These are phyloP conservation scores for Ceratopteris richardii DNA, from an alignment of 75 land plant species.

Conservation along the genomic window DNA sequence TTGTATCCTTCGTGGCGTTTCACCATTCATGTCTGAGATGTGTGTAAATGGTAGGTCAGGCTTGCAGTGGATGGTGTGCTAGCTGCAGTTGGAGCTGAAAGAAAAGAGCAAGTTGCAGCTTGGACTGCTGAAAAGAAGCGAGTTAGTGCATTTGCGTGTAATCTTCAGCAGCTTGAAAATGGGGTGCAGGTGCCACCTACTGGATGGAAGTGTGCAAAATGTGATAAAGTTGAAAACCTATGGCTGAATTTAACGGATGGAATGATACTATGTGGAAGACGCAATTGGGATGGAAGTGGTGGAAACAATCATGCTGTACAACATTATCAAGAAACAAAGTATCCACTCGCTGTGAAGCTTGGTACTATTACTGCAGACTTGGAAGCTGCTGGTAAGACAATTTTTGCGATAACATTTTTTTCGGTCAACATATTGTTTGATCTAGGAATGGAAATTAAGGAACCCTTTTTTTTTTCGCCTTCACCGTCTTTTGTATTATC, in stretches of 20 bases:
- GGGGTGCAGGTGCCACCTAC: conserved; percentile 75
- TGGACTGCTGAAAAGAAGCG: conserved; percentile 93
- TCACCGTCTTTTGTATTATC: too few relatives aligned
- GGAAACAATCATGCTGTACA: conserved; percentile 97
- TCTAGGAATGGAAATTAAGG: too few relatives aligned
- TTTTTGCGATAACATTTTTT: too few relatives aligned
- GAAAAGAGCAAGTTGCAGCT: conserved; percentile 82
- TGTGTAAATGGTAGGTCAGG: conserved; percentile 58
- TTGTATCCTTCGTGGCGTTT: neutral
- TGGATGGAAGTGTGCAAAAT: conserved; percentile 93
- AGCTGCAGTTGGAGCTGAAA: conserved; percentile 74
- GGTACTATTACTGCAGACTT: conserved; percentile 97
- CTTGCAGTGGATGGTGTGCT: conserved; percentile 88
- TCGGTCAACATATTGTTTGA: too few relatives aligned
- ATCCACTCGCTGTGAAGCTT: conserved; percentile 98
- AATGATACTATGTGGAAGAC: conserved; percentile 86
- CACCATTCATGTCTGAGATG: neutral
- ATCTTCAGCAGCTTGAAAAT: conserved; percentile 74
- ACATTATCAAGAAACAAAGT: conserved; percentile 75
- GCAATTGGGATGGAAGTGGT: conserved; percentile 97
- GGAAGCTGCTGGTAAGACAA: conserved; percentile 72
- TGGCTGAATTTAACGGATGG: conserved; percentile 99
- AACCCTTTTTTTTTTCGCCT: too few relatives aligned
- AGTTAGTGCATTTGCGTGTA: conserved; percentile 68
- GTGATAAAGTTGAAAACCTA: conserved; percentile 92